Evolutionary conservation across 805 yeast species (phyloP), one percentile per base, ranked within the genome.

Genomic region (Candida tibetensis): DNA sequence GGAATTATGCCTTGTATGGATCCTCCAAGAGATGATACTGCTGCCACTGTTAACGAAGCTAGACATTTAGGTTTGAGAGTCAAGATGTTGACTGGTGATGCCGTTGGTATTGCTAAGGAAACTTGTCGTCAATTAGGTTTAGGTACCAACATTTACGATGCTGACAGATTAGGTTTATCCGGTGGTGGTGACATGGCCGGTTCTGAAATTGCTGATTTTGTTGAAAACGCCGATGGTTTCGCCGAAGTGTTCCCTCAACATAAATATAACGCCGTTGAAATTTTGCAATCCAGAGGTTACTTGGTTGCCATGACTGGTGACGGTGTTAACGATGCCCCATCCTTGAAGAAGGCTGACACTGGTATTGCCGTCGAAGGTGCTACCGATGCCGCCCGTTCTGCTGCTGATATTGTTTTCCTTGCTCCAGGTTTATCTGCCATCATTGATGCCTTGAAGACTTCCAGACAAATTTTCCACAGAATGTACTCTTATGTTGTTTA

Each of bases 311-410:
- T 88, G 96, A 88, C 96, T 77, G 96, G 96, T 85, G 96, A 88
- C 68, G 96, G 96, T 86, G 96, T 88, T 66, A 88, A 88, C 78
- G 96, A 88, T 74, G 95, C 96, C 60, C 96, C 96, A 62, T 88
- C 96, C 51, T 80, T 88, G 74, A 88, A 88, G 88, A 88, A 88
- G 80, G 95, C 69, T 51, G 74, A 69, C 60, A 69, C 74, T 47
- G 97, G 97, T 83, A 89, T 89, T 77, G 96, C 97, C 62, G 96
- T 88, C 69, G 95, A 88, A 77, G 96, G 95, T 82, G 90, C 95
- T 60, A 85, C 95, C 56, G 96, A 87, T 75, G 91, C 95, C 70
- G 96, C 96, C 54, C 82, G 93, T 77, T 86, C 95, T 60, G 96
- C 96, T 72, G 90, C 95, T 60, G 96, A 87, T 75, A 87, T 87